phyloP scores from a whole-genome alignment of 2,329 filamentous ascomycete genomes.

The Penicillium sp. region DNA sequence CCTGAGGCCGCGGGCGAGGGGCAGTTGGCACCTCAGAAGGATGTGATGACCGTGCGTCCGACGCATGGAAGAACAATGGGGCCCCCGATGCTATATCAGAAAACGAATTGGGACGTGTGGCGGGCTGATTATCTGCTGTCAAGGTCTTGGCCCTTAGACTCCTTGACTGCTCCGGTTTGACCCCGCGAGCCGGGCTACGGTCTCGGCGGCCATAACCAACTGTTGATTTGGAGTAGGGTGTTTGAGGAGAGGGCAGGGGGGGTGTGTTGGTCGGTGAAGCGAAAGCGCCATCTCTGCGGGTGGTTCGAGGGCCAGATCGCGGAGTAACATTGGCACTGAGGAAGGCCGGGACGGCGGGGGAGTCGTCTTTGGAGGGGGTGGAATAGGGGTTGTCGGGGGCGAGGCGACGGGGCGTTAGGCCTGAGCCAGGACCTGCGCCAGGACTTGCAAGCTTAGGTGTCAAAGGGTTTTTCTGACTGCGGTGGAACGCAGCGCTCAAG shows the following conservation, averaged over 20 bases:
- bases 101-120: conserved; percentile 36
- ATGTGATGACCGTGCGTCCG: conserved; percentile 63
- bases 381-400: conserved; percentile 35
- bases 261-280: conserved; percentile 64
- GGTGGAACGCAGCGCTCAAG: conserved; percentile 63
- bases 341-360: conserved; percentile 56
- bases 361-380: conserved; percentile 48
- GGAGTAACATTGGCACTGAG: conserved; percentile 73
- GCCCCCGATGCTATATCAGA: conserved; percentile 36
- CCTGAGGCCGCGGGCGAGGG: conserved; percentile 25
- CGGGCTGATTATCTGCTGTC: conserved; percentile 36
- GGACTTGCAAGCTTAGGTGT: conserved; percentile 60
- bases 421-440: conserved; percentile 19
- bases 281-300: conserved; percentile 67
- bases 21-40: conserved; percentile 36
- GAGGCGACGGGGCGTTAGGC: conserved; percentile 35
- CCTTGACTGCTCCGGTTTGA: conserved; percentile 33
- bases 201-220: conserved; percentile 33
- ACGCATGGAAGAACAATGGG: conserved; percentile 90
- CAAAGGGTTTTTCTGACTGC: conserved; percentile 56
- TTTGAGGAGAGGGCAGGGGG: conserved; percentile 29
- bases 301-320: conserved; percentile 72
- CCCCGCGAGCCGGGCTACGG: conserved; percentile 37
- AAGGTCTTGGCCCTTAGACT: conserved; percentile 40
- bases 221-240: conserved; percentile 29